Evolutionary conservation across 1,284 basidiomycete species (phyloP), one percentile per base, ranked within the genome.

Genomic region (Trametes versicolor): DNA sequence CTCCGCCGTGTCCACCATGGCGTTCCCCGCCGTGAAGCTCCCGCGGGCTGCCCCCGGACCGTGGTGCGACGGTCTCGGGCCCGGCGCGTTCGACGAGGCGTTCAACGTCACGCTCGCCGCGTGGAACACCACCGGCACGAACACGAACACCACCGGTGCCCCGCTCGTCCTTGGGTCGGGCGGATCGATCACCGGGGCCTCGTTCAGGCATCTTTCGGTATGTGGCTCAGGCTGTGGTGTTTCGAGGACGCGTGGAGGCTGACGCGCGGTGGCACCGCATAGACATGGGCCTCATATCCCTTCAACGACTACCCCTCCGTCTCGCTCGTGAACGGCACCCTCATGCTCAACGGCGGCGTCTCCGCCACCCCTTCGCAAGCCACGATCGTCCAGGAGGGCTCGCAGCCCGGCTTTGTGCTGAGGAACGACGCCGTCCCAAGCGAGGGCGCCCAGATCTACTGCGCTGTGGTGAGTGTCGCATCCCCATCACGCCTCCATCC

Each of bases 281-380:
- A 75, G 73, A 75, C 73, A 1, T 70, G 57, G 36, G 72, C 70
- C 19, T 65, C 70, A 27, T 75, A 59, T 60, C 72, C 71, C 8
- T 73, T 67, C 65, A 65, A 71, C 61, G 60, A 72, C 32, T 73
- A 65, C 64, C 70, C 73, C 9, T 60, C 56, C 37, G 50, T 74
- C 45, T 65, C 70, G 19, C 70, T 75, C 50, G 25, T 55, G 58
- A 34, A 62, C 23, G 72, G 72, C 55, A 63, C 65, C 13, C 68
- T 74, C 39, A 55, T 70, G 36, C 68, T 65, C 23, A 63, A 64
- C 45, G 66, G 64, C 29, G 54, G 51, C 13, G 32, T 48, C 29
- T 32, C 29, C 45, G 34, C 41, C n/a, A 61, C 58, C 41, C 61
- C 63, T 39, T 60, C 72, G 17, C 58, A 56, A 19, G 68, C 62